Evolutionary conservation across 2,329 filamentous ascomycete species (phyloP).

Genomic region (Aaosphaeria pasadenensis): DNA sequence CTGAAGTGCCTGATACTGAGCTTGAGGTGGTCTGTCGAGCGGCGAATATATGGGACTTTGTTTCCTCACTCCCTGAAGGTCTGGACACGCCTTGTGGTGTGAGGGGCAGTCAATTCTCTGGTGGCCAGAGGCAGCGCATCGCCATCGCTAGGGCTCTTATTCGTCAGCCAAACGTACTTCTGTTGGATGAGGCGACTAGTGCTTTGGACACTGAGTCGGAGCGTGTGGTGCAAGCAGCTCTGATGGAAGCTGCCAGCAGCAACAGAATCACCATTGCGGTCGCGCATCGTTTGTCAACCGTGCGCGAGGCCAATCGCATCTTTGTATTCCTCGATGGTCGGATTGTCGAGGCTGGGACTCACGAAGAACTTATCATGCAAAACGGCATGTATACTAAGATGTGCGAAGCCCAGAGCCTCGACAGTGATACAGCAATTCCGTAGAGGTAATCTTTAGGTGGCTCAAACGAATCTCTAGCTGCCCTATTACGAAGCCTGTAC

Average conservation of each 20-base stretch:
- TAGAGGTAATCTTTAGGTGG: too few species aligned
- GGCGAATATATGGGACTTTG: constrained; percentile 31
- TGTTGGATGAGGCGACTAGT: constrained; percentile 35
- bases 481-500: too few species aligned
- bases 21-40: constrained; percentile 78
- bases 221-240: constrained; percentile 73
- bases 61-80: constrained; percentile 53
- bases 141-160: constrained; percentile 89
- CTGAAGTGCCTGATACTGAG: constrained; percentile 45
- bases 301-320: constrained; percentile 90
- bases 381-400: constrained; percentile 44
- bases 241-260: constrained; percentile 72
- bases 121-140: constrained; percentile 92
- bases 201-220: constrained; percentile 48
- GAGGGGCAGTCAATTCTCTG: constrained; percentile 42
- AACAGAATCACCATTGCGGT: constrained; percentile 85
- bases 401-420: constrained; percentile 43
- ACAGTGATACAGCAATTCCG: constrained; percentile 12
- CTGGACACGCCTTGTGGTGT: constrained; percentile 29
- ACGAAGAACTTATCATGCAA: constrained; percentile 37
- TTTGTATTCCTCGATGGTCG: constrained; percentile 88
- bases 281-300: constrained; percentile 85
- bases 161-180: constrained; percentile 81
- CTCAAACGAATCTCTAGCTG: too few species aligned
- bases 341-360: constrained; percentile 75